These are phyloP conservation scores for Phytophthora cryptogea DNA, from an alignment of 352 stramenopile species.

Conservation along the genomic window DNA sequence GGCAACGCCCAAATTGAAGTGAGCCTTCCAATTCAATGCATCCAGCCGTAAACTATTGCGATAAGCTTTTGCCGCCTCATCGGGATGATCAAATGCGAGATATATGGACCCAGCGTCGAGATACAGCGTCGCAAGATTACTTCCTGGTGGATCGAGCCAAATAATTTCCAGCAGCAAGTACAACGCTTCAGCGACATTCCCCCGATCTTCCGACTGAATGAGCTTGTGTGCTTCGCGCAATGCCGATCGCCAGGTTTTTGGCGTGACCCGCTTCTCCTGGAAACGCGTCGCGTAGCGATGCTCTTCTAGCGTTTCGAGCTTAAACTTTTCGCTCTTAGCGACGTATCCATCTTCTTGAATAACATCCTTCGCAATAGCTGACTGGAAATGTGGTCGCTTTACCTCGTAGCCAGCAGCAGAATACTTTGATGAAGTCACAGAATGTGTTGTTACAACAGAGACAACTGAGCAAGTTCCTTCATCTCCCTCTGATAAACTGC, in stretches of 20 bases:
- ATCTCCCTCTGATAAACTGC: neutral
- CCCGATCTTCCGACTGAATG: conserved; percentile 34
- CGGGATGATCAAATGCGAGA: conserved; percentile 49
- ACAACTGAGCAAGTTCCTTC: conserved; percentile 23
- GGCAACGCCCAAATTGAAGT: conserved; percentile 54
- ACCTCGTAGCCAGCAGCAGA: conserved; percentile 8
- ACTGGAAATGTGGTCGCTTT: conserved; percentile 20
- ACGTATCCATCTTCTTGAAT: conserved; percentile 9
- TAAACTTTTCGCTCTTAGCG: conserved; percentile 17
- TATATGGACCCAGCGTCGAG: conserved; percentile 65
- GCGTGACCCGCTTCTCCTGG: conserved; percentile 47
- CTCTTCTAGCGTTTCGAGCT: conserved; percentile 60
- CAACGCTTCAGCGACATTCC: conserved; percentile 47
- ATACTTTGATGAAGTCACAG: conserved; percentile 17
- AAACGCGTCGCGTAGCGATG: conserved; percentile 59
- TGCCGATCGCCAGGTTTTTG: conserved; percentile 43
- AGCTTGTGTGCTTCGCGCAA: conserved; percentile 35
- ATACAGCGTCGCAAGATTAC: conserved; percentile 41
- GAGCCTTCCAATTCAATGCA: conserved; percentile 44
- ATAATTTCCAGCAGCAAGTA: conserved; percentile 66
- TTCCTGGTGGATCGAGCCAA: conserved; percentile 39
- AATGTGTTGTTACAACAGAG: conserved; percentile 25
- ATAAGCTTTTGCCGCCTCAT: conserved; percentile 58
- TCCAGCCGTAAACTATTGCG: conserved; percentile 51
- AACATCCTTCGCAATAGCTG: conserved; percentile 16